Evolutionary conservation across 2,329 filamentous ascomycete species (phyloP), one percentile per base, ranked within the genome.

Genomic region (Botryotinia globosa): DNA sequence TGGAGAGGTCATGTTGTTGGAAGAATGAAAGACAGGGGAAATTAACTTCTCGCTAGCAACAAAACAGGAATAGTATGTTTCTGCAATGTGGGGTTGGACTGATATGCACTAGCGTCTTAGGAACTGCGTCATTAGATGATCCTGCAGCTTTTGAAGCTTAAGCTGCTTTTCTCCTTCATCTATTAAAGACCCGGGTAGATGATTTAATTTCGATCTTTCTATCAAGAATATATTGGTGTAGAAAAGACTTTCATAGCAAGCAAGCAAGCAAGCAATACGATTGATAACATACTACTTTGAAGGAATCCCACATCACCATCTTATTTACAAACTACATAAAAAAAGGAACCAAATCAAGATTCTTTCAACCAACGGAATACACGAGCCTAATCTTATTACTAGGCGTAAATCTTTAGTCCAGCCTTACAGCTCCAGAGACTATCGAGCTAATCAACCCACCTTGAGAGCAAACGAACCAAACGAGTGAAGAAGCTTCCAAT

Each of bases 91-190:
- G 48, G 64, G 64, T 16, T 25, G 2, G 34, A 42, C 44, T 4
- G 25, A 18, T 54, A 7, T 2, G 45, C 32, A 32, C 45, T 67
- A 67, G 65, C 34, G 34, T 42, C 65, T 16, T 56, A 48, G 65
- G 65, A 67, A 42, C 65, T 67, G 48, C 65, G 65, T 67, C 65
- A 67, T 67, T 66, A 39, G 25, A 39, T 1, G 64, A 66, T 54
- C 32, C 44, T 54, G 22, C 32, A n/a, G 25, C 44, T 37, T 20
- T 25, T 65, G 63, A 20, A 65, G 63, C 63, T 65, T 18, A 65
- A 66, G 63, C 63, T n/a, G 32, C 16, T 51, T 66, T 29, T 25
- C 45, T 65, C 34, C 45, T 67, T 54, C 37, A 22, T 67, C 51
- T 67, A 20, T n/a, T 44, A 65, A n/a, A 54, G 6, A 54, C 48